Evolutionary conservation across 2,329 filamentous ascomycete species (phyloP).

Genomic region (Epichloe sibirici): DNA sequence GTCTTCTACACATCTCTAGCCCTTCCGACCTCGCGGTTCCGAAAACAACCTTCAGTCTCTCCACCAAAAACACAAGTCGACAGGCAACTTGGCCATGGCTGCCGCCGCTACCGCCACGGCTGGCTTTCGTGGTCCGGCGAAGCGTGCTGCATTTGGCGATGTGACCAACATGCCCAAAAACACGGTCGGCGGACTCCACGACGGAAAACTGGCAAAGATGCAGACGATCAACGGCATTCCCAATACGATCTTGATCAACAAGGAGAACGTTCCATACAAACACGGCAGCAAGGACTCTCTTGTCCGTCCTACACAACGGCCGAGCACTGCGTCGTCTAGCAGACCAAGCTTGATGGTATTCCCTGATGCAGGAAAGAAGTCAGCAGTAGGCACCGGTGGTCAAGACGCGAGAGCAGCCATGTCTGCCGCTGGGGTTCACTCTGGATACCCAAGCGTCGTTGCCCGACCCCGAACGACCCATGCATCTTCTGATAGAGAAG

Average conservation of each 20-base stretch:
- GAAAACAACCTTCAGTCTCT: constrained; percentile 42
- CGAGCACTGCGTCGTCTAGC: constrained; percentile 2
- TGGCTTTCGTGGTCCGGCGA: constrained; percentile 38
- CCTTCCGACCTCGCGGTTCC: constrained; percentile 34
- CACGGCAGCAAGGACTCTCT: constrained; percentile 22
- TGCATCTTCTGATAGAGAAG: constrained; percentile 4
- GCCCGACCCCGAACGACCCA: constrained; percentile 1
- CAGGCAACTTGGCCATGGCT: constrained; percentile 39
- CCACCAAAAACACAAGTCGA: constrained; percentile 76
- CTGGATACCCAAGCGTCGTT: neutral
- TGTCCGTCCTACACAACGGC: constrained; percentile 25
- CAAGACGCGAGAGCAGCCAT: constrained; percentile 5
- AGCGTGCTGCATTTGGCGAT: constrained; percentile 71
- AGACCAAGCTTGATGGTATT: neutral
- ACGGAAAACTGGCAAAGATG: constrained; percentile 25
- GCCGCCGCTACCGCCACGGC: constrained; percentile 10
- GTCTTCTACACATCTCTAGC: constrained; percentile 15
- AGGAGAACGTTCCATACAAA: constrained; percentile 29
- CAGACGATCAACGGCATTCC: constrained; percentile 14
- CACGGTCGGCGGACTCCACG: constrained; percentile 17
- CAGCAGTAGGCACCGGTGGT: constrained; percentile 5
- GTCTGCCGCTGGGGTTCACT: constrained; percentile 2
- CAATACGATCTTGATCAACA: constrained; percentile 20
- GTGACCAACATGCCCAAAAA: constrained; percentile 56
- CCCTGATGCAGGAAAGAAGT: constrained; percentile 12